Conservation (phyloP, 176 grass and related monocot genomes). For the Oryza brachyantha region DNA sequence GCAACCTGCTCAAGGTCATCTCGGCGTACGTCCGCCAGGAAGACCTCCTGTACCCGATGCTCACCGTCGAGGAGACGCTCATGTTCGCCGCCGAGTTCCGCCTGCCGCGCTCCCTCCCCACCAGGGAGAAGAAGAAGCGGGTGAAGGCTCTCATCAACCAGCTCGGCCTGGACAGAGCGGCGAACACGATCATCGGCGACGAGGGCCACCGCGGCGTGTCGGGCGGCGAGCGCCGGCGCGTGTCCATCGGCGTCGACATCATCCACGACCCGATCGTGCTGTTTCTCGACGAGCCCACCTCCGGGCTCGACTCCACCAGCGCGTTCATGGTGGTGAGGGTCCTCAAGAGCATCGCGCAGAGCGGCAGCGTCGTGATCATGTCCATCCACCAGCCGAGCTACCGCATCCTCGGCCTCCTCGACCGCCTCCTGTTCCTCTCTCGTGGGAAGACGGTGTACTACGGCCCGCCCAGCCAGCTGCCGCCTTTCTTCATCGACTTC, state of each 20-base stretch:
- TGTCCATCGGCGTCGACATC: slow-evolving; percentile 96
- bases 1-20: slow-evolving; percentile 88
- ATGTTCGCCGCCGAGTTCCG: slow-evolving; percentile 99
- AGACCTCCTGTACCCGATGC: slow-evolving; percentile 95
- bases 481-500: slow-evolving; percentile 81
- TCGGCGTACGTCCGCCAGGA: slow-evolving; percentile 98
- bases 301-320: slow-evolving; percentile 96
- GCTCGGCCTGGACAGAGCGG: slow-evolving; percentile 67
- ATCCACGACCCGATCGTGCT: slow-evolving; percentile 95
- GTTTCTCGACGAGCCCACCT: slow-evolving; percentile 97
- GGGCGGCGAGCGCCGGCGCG: slow-evolving; percentile 83
- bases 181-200: slow-evolving; percentile 96
- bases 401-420: slow-evolving; percentile 81
- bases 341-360: slow-evolving; percentile 86
- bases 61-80: slow-evolving; percentile 95
- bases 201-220: slow-evolving; percentile 95
- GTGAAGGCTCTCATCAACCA: slow-evolving; percentile 90
- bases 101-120: slow-evolving; percentile 68
- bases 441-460: slow-evolving; percentile 92
- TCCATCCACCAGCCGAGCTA: slow-evolving; percentile 99
- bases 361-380: slow-evolving; percentile 94
- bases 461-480: slow-evolving; percentile 54
- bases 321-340: slow-evolving; percentile 97
- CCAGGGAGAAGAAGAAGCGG: slow-evolving; percentile 74
- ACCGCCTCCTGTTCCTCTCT: slow-evolving; percentile 91